Percentiles rank a stretch among this genome's conserved stretches.
phyloP scores from a whole-genome alignment of 371 early-diverging fungal species.

The Sporodiniella umbellata region DNA sequence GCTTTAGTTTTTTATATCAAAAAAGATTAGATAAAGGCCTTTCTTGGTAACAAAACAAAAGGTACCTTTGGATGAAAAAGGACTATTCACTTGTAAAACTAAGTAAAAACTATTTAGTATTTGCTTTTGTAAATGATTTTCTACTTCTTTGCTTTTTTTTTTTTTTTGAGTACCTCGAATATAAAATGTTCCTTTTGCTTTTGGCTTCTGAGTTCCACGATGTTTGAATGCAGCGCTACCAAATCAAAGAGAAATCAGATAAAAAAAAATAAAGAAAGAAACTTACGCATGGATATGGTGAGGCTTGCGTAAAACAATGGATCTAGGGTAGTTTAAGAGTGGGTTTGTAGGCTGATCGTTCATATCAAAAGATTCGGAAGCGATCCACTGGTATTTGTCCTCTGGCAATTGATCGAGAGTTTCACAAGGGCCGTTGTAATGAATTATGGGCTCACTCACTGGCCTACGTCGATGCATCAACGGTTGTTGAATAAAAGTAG shows the following conservation, averaged over 20 bases:
- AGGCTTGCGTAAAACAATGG: conserved; percentile 40
- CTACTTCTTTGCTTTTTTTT: not conserved
- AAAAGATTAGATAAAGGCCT: too few species aligned
- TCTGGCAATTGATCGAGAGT: conserved; percentile 39
- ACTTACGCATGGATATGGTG: conserved; percentile 9
- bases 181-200: conserved; percentile 37
- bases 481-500: conserved; percentile 5
- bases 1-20: conserved; percentile 13
- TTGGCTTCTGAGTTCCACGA: not conserved
- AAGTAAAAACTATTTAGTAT: too few species aligned
- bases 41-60: too few species aligned
- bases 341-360: conserved; percentile 18
- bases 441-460: conserved; percentile 27
- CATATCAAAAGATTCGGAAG: conserved; percentile 15
- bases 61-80: conserved; percentile 35
- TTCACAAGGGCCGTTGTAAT: conserved; percentile 40
- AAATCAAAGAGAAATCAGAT: not conserved
- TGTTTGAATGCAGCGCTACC: not conserved
- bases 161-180: conserved; percentile 28
- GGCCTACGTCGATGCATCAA: conserved; percentile 1
- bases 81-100: conserved; percentile 40
- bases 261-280: not conserved
- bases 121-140: not conserved
- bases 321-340: conserved; percentile 19
- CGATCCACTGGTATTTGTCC: conserved; percentile 39